These are phyloP conservation scores for Gracilariopsis chorda DNA, from an alignment of 23 red algal genomes.

Conservation along the genomic window DNA sequence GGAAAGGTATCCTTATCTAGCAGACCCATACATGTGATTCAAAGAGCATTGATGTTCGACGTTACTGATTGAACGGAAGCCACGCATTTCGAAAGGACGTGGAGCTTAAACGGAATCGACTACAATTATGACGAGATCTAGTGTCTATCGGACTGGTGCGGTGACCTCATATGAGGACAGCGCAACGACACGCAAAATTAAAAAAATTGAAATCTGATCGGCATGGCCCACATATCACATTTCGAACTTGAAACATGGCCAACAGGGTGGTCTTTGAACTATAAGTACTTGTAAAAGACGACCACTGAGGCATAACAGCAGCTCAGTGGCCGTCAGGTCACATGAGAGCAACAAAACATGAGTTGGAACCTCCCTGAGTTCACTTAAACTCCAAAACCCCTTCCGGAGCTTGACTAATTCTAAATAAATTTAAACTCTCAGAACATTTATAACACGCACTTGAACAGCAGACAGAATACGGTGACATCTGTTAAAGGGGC, in stretches of 20 bases:
- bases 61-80: background rate
- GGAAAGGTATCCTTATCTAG: background rate
- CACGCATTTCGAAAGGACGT: background rate
- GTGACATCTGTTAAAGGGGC: background rate
- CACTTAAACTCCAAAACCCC: background rate
- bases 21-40: background rate
- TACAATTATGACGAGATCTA: background rate
- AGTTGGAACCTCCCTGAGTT: background rate
- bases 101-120: background rate
- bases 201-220: too few species aligned
- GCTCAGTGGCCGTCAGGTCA: too few species aligned
- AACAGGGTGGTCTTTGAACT: too few species aligned
- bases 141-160: too few species aligned
- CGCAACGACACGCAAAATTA: too few species aligned
- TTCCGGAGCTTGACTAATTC: background rate
- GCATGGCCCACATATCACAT: too few species aligned
- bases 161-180: too few species aligned
- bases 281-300: too few species aligned
- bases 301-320: too few species aligned
- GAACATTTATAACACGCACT: background rate
- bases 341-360: too few species aligned
- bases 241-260: too few species aligned
- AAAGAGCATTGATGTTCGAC: background rate
- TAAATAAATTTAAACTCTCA: background rate
- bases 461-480: background rate